Conservation (phyloP, 495 filamentous ascomycete species). For the Penicillium crystallinum region DNA sequence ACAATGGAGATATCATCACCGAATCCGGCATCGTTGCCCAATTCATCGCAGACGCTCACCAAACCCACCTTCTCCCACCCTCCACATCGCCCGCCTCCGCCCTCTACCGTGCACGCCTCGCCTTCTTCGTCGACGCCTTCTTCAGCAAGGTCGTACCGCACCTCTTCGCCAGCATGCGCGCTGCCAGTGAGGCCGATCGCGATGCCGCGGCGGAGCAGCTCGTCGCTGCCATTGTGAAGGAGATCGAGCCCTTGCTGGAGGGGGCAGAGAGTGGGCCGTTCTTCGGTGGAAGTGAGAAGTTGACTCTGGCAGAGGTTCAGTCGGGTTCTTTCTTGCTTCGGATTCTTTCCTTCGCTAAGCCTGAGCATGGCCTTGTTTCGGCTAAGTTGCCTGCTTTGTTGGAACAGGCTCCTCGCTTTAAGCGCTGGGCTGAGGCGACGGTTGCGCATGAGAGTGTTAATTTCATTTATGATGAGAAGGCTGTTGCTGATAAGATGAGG, state of each 20-base stretch:
- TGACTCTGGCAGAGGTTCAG: constrained; percentile 72
- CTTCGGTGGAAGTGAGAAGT: constrained; percentile 71
- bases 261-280: constrained; percentile 54
- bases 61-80: constrained; percentile 42
- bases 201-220: constrained; percentile 28
- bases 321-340: constrained; percentile 65
- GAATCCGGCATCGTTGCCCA: constrained; percentile 71
- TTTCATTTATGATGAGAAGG: constrained; percentile 54
- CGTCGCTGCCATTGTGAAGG: constrained; percentile 56
- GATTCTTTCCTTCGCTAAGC: constrained; percentile 45
- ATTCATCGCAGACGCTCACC: constrained; percentile 62
- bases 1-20: constrained; percentile 66
- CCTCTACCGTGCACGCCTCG: constrained; percentile 60
- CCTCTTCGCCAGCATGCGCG: constrained; percentile 40
- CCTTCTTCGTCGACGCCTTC: constrained; percentile 76
- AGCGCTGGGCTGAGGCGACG: constrained; percentile 62
- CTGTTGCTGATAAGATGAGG: constrained; percentile 18
- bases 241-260: constrained; percentile 66
- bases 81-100: constrained; percentile 35
- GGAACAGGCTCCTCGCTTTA: constrained; percentile 57
- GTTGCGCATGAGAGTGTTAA: constrained; percentile 60
- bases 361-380: constrained; percentile 47
- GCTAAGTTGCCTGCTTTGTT: constrained; percentile 42
- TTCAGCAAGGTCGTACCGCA: constrained; percentile 52
- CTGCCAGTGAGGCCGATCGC: constrained; percentile 33